These are phyloP conservation scores for Yarrowia osloensis DNA, from an alignment of 805 yeast genomes.

Conservation along the genomic window DNA sequence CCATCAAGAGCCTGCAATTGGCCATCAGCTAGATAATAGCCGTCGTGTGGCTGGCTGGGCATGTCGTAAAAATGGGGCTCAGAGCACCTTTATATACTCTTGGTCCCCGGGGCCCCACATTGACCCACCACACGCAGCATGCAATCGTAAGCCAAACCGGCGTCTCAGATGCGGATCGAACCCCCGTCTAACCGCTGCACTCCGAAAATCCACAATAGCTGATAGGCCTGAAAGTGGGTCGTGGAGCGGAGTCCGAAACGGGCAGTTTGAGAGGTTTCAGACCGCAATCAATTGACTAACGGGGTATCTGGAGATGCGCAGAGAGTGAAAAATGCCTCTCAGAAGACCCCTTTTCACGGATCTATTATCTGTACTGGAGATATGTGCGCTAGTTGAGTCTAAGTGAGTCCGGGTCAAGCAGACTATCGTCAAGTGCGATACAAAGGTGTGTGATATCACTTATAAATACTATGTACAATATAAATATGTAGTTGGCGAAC, in stretches of 20 bases:
- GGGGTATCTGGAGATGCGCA: neutral
- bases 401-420: neutral
- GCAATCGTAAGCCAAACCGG: slow-evolving; percentile 23
- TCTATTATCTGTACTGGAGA: neutral
- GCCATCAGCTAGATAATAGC: neutral
- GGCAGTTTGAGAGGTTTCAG: neutral
- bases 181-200: neutral
- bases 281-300: neutral
- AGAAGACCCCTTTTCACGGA: neutral
- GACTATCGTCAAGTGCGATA: too few relatives aligned
- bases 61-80: neutral
- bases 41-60: neutral
- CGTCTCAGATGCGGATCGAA: slow-evolving; percentile 28
- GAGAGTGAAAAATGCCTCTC: neutral
- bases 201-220: neutral
- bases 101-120: neutral
- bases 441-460: too few relatives aligned
- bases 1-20: neutral
- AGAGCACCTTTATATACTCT: neutral
- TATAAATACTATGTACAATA: slow-evolving; percentile 25
- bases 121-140: slow-evolving; percentile 7
- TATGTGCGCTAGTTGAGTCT: slow-evolving; percentile 4
- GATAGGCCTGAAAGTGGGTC: slow-evolving; percentile 1
- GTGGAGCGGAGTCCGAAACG: neutral
- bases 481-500: neutral